Conservation (phyloP, 768 basidiomycete species). For the Tricholoma matsutake region DNA sequence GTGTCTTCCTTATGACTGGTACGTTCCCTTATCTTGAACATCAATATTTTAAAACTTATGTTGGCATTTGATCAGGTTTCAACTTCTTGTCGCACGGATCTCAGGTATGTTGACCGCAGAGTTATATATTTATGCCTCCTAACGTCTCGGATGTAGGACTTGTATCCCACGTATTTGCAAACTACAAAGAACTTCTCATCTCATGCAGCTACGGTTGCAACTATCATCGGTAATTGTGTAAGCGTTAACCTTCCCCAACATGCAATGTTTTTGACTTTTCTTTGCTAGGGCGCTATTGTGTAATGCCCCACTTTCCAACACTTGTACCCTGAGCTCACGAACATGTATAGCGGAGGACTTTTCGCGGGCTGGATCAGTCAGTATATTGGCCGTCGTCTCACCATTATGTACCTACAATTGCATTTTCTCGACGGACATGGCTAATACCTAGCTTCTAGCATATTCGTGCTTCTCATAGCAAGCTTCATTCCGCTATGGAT, state of each 20-base stretch:
- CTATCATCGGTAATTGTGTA: conserved; percentile 59
- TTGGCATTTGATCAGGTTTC: conserved; percentile 32
- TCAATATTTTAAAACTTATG: not conserved
- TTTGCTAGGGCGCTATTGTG: conserved; percentile 9
- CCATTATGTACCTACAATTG: conserved; percentile 5
- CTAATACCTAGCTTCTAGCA: conserved; percentile 24
- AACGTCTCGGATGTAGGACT: conserved; percentile 30
- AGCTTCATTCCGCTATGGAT: conserved; percentile 79
- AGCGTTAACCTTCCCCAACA: not conserved
- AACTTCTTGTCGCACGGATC: conserved; percentile 55
- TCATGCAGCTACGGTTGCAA: conserved; percentile 51
- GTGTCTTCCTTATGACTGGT: conserved; percentile 35
- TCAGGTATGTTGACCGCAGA: conserved; percentile 20
- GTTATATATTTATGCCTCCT: not conserved
- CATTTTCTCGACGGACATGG: not conserved
- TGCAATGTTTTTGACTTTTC: not conserved
- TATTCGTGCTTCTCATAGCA: conserved; percentile 53
- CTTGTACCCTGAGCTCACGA: not conserved
- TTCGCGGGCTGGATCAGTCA: conserved; percentile 14
- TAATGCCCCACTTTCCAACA: conserved; percentile 1
- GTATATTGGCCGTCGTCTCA: conserved; percentile 10
- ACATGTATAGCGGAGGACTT: conserved; percentile 7
- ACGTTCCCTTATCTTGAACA: not conserved
- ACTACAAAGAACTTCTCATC: conserved; percentile 47
- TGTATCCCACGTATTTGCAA: conserved; percentile 61